These are phyloP conservation scores for Mortierella sp. DNA, from an alignment of 371 early-diverging fungal species.

Conservation along the genomic window DNA sequence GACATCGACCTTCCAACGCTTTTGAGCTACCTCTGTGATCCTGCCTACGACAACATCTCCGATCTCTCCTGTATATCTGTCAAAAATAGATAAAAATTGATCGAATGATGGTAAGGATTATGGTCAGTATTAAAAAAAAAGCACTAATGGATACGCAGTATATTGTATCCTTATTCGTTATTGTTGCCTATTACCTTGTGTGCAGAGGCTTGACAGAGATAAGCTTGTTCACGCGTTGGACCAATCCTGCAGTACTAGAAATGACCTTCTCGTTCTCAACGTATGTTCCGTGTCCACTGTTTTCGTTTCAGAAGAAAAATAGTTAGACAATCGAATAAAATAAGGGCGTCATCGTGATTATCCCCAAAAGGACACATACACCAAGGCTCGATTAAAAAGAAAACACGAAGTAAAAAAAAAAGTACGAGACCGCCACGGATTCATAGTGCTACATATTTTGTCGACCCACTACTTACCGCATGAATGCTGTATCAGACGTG, in stretches of 20 bases:
- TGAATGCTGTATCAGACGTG: slow-evolving; percentile 85
- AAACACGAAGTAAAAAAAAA: not conserved
- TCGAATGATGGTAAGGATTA: not conserved
- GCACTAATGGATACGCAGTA: not conserved
- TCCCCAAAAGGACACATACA: no score
- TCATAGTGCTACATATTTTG: no score
- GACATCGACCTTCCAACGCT: slow-evolving; percentile 98
- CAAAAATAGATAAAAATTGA: not conserved
- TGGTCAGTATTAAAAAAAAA: no score
- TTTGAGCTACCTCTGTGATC: slow-evolving; percentile 88
- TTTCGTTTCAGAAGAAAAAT: not conserved
- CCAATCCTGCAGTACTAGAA: slow-evolving; percentile 92
- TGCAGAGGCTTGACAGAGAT: slow-evolving; percentile 93
- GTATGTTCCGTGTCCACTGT: slow-evolving; percentile 98
- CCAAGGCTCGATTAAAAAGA: no score
- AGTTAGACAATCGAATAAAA: not conserved
- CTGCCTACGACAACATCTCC: slow-evolving; percentile 99
- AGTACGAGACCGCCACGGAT: not conserved
- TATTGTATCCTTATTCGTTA: not conserved
- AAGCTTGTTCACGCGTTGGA: slow-evolving; percentile 97
- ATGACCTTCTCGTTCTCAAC: slow-evolving; percentile 72
- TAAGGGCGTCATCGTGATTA: not conserved
- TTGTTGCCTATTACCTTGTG: slow-evolving; percentile 67
- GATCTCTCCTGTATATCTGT: slow-evolving; percentile 90
- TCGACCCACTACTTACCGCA: slow-evolving; percentile 78